phyloP scores from a whole-genome alignment of 257 asterid species.

The Petunia secreta region DNA sequence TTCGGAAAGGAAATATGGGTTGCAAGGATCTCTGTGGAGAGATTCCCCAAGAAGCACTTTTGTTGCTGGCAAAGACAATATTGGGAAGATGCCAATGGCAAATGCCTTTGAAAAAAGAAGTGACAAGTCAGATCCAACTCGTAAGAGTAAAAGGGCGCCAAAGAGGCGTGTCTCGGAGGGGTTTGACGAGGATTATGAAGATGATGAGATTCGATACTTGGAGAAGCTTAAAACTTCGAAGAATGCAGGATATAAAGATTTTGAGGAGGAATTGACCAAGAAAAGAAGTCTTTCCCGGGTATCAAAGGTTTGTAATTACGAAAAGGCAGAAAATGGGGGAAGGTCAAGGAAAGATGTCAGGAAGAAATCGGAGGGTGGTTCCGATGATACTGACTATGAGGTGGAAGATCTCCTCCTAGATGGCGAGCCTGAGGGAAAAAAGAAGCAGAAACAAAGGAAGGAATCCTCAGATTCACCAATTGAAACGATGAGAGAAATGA shows the following conservation, averaged over 20 bases:
- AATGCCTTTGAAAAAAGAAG: slow-evolving; percentile 53
- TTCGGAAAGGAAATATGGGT: slow-evolving; percentile 50
- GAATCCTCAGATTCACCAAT: slow-evolving; percentile 60
- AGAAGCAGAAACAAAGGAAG: slow-evolving; percentile 63
- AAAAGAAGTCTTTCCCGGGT: slow-evolving; percentile 41
- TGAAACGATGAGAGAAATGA: slow-evolving; percentile 73
- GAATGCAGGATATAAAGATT: slow-evolving; percentile 50
- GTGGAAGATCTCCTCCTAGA: slow-evolving; percentile 59
- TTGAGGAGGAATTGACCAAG: slow-evolving; percentile 54
- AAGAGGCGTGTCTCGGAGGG: slow-evolving; percentile 76
- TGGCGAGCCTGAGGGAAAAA: slow-evolving; percentile 59
- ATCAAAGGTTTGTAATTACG: slow-evolving; percentile 50
- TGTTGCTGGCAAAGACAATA: slow-evolving; percentile 56
- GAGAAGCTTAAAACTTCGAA: slow-evolving; percentile 82
- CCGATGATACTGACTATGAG: slow-evolving; percentile 64
- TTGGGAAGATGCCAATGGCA: slow-evolving; percentile 46
- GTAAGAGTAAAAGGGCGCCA: slow-evolving; percentile 88
- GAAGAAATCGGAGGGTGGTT: slow-evolving; percentile 51
- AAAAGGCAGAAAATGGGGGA: slow-evolving; percentile 49
- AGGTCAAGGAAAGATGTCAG: slow-evolving; percentile 48
- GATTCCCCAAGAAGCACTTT: slow-evolving; percentile 60
- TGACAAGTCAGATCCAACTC: slow-evolving; percentile 70
- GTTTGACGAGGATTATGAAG: slow-evolving; percentile 79
- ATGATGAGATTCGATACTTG: slow-evolving; percentile 85
- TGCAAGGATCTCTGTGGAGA: slow-evolving; percentile 66